A percentile compares a stretch with the other conserved stretches of the same genome.
Conservation (phyloP, 495 filamentous ascomycete genomes). For the Aeminium ludgeri region DNA sequence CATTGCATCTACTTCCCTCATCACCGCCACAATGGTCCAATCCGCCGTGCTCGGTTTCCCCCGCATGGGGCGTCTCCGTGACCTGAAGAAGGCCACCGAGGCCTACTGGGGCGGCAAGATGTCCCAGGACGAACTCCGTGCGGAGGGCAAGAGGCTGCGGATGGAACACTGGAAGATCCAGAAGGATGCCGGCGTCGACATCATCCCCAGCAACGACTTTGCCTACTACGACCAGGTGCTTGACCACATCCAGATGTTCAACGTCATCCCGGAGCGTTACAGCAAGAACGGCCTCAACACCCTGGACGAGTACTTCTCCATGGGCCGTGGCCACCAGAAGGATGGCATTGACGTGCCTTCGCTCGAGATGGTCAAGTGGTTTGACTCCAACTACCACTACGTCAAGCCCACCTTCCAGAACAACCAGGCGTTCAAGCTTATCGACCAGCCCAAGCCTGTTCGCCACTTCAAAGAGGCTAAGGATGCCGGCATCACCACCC, state of each 20-base stretch:
- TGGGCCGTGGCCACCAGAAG: slow-evolving; percentile 96
- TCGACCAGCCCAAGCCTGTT: slow-evolving; percentile 77
- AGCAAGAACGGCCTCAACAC: slow-evolving; percentile 64
- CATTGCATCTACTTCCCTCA: too few species aligned
- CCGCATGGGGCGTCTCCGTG: slow-evolving; percentile 93
- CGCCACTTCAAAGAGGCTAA: slow-evolving; percentile 91
- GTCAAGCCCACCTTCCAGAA: slow-evolving; percentile 96
- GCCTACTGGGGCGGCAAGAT: slow-evolving; percentile 93
- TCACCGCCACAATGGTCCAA: slow-evolving; percentile 18
- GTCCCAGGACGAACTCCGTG: slow-evolving; percentile 68
- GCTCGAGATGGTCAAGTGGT: slow-evolving; percentile 99
- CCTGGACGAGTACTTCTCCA: slow-evolving; percentile 95
- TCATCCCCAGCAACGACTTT: slow-evolving; percentile 99
- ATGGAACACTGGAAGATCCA: slow-evolving; percentile 97
- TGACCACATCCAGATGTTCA: slow-evolving; percentile 97
- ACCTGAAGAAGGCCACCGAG: slow-evolving; percentile 99
- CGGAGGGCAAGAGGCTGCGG: slow-evolving; percentile 91
- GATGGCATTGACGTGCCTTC: slow-evolving; percentile 78
- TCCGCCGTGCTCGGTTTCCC: slow-evolving; percentile 61
- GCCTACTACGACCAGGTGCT: slow-evolving; percentile 97
- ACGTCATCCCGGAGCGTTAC: slow-evolving; percentile 81
- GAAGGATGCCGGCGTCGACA: slow-evolving; percentile 88
- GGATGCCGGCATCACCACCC: slow-evolving; percentile 79
- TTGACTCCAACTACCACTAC: slow-evolving; percentile 99
- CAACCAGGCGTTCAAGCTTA: slow-evolving; percentile 85